A percentile compares a stretch with the other conserved stretches of the same genome.
Conservation (phyloP, 2,329 filamentous ascomycete species). For the Epichloe coenophiala region DNA sequence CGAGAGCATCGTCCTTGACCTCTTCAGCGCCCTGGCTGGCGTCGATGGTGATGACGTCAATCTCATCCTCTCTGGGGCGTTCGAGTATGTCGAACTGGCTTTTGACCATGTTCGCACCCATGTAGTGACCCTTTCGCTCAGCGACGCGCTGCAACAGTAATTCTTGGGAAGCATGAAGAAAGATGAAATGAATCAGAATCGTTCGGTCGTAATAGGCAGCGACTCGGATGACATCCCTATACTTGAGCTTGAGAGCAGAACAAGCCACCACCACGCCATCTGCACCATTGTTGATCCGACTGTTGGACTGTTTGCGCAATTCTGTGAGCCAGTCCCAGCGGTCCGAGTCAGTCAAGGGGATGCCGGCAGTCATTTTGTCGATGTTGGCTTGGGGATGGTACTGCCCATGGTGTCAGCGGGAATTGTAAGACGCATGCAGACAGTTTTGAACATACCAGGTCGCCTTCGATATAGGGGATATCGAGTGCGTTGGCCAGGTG, state of each 20-base stretch:
- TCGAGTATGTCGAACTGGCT: conserved; percentile 87
- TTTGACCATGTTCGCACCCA: conserved; percentile 90
- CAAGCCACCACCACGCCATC: conserved; percentile 87
- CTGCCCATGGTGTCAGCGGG: conserved; percentile 21
- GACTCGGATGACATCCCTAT: conserved; percentile 80
- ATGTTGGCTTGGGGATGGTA: conserved; percentile 70
- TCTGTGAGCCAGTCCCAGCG: conserved; percentile 93
- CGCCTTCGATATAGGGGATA: conserved; percentile 63
- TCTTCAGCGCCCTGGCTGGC: conserved; percentile 44
- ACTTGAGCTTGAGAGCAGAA: conserved; percentile 92
- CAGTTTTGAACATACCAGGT: conserved; percentile 41
- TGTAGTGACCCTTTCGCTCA: conserved; percentile 72
- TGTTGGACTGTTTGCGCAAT: conserved; percentile 55
- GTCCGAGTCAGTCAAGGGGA: conserved; percentile 80
- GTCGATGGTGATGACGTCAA: conserved; percentile 59
- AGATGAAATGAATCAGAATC: conserved; percentile 83
- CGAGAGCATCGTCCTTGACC: conserved; percentile 47
- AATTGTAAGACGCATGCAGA: not conserved
- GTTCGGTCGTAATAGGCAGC: conserved; percentile 61
- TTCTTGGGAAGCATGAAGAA: conserved; percentile 65
- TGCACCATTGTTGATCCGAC: conserved; percentile 40
- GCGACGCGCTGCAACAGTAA: conserved; percentile 64
- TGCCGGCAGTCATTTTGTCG: conserved; percentile 78
- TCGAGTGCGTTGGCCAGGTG: conserved; percentile 48
- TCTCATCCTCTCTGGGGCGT: conserved; percentile 56